These are phyloP conservation scores for Stachybotrys chartarum DNA, from an alignment of 2,329 filamentous ascomycete genomes.

Conservation along the genomic window DNA sequence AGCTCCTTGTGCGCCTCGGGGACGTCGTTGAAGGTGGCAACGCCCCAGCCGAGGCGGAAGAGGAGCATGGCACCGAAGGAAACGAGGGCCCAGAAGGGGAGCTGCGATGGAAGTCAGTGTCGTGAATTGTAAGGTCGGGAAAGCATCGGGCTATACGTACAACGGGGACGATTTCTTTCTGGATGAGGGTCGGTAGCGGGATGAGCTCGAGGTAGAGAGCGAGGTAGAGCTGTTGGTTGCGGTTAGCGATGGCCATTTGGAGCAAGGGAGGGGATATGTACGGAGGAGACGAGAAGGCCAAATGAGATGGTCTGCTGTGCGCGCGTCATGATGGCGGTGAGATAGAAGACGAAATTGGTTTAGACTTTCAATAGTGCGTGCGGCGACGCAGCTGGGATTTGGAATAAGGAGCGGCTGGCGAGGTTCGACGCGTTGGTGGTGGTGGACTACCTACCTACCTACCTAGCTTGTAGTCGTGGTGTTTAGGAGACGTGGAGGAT, in stretches of 20 bases:
- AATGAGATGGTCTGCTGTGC: slow-evolving; percentile 89
- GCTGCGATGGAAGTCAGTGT: slow-evolving; percentile 37
- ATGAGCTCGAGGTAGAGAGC: slow-evolving; percentile 78
- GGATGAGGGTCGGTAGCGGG: slow-evolving; percentile 69
- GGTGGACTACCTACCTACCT: neutral
- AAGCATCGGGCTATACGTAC: slow-evolving; percentile 46
- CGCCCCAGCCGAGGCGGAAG: slow-evolving; percentile 83
- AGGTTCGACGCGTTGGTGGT: neutral
- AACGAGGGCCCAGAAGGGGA: slow-evolving; percentile 89
- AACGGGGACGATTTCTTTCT: slow-evolving; percentile 80
- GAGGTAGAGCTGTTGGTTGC: slow-evolving; percentile 72
- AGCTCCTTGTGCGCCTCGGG: slow-evolving; percentile 85
- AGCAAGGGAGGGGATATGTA: slow-evolving; percentile 35
- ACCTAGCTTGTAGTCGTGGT: neutral
- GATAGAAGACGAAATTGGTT: neutral
- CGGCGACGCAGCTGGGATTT: neutral
- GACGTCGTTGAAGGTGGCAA: slow-evolving; percentile 95
- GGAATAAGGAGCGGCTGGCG: neutral
- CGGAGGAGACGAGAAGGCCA: slow-evolving; percentile 78
- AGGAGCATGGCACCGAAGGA: slow-evolving; percentile 89
- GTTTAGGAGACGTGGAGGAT: neutral
- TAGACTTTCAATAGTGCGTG: neutral
- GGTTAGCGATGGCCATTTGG: neutral
- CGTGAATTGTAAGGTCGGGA: neutral
- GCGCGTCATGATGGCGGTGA: slow-evolving; percentile 70